phyloP scores from a whole-genome alignment of 2,329 filamentous ascomycete species.

The Beauveria asiatica region DNA sequence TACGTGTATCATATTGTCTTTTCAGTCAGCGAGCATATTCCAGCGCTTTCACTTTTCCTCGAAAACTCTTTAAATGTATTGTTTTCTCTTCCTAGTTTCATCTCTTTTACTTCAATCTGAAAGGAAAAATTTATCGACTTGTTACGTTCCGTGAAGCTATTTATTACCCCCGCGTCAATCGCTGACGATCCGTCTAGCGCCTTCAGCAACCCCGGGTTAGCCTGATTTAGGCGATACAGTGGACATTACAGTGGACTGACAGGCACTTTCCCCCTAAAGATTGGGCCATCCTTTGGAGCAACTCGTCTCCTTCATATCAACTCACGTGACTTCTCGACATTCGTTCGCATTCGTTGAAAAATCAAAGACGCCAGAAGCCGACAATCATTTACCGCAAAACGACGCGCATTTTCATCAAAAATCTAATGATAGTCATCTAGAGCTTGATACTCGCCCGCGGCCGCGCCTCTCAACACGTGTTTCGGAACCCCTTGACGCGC shows the following conservation, averaged over 20 bases:
- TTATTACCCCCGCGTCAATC: neutral
- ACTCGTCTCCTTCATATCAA: neutral
- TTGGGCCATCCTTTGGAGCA: neutral
- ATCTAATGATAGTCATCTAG: neutral
- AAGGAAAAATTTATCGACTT: too few species aligned
- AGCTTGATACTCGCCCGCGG: neutral
- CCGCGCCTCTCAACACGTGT: neutral
- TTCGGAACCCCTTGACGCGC: neutral
- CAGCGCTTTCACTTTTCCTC: neutral
- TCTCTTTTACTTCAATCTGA: too few species aligned
- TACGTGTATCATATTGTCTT: neutral
- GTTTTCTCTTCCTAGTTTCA: too few species aligned
- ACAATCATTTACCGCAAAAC: neutral
- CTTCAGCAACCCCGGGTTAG: neutral
- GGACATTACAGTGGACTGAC: neutral
- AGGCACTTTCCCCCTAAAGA: neutral
- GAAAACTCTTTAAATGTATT: neutral
- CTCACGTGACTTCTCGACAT: conserved; percentile 6
- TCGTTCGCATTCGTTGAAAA: conserved; percentile 6
- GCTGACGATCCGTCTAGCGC: conserved; percentile 1
- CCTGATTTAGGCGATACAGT: neutral
- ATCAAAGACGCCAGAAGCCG: neutral
- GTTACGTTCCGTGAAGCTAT: neutral
- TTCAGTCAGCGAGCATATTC: neutral
- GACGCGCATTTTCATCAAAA: conserved; percentile 1